These are phyloP conservation scores for Panus rudis DNA, from an alignment of 768 basidiomycete species.

Conservation along the genomic window DNA sequence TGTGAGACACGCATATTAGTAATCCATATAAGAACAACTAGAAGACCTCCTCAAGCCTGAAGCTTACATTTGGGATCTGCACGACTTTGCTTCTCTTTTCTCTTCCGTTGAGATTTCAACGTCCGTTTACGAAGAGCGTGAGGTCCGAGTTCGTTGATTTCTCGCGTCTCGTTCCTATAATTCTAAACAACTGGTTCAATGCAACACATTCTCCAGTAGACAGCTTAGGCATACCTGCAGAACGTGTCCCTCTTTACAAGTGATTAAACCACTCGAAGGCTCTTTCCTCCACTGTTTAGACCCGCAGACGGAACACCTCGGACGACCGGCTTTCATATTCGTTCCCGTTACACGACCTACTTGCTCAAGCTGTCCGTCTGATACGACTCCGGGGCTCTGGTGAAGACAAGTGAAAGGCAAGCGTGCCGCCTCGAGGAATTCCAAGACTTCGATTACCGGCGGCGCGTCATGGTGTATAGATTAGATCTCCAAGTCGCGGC, in stretches of 20 bases:
- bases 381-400: no score
- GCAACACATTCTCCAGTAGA: background rate
- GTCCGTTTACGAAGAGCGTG: conserved; percentile 62
- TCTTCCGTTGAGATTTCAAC: conserved; percentile 50
- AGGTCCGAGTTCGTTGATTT: conserved; percentile 55
- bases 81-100: conserved; percentile 40
- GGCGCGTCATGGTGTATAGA: background rate
- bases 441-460: no score
- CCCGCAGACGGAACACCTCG: conserved; percentile 70
- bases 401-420: no score
- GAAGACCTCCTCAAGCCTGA: background rate
- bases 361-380: no score
- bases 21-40: background rate
- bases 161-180: conserved; percentile 74
- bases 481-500: background rate
- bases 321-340: conserved; percentile 29
- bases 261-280: conserved; percentile 68
- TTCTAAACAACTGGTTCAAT: conserved; percentile 37
- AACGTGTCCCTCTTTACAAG: conserved; percentile 89
- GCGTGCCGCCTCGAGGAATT: no score
- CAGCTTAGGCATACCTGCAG: conserved; percentile 52
- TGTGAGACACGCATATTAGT: conserved; percentile 25
- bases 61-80: conserved; percentile 56
- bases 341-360: background rate
- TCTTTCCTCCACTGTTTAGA: conserved; percentile 88